These are phyloP conservation scores for Linum tenue DNA, from an alignment of 345 rosid species.

Conservation along the genomic window DNA sequence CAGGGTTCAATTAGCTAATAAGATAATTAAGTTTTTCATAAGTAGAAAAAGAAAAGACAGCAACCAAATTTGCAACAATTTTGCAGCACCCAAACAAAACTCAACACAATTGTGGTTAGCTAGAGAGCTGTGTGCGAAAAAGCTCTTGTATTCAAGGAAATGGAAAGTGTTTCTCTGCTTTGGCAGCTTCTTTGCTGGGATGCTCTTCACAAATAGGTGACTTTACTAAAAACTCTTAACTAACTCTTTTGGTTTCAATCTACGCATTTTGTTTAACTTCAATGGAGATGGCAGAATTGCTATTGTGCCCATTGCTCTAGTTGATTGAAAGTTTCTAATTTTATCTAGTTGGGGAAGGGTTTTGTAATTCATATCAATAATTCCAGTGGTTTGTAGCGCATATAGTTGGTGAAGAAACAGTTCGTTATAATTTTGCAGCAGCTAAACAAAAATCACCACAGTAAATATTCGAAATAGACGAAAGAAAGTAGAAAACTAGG, in stretches of 20 bases:
- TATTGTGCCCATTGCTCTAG: too few relatives aligned
- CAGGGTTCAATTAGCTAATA: too few relatives aligned
- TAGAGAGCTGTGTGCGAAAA: slow-evolving; percentile 31
- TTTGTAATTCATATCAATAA: background rate
- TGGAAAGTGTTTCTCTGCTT: slow-evolving; percentile 52
- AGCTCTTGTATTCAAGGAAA: slow-evolving; percentile 34
- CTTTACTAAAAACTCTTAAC: background rate
- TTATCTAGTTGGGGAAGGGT: background rate
- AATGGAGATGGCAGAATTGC: slow-evolving; percentile 10
- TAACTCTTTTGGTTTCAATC: background rate
- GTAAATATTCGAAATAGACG: too few relatives aligned
- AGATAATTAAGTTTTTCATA: too few relatives aligned
- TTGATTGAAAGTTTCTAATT: too few relatives aligned
- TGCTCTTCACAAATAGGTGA: slow-evolving; percentile 78
- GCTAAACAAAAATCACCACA: too few relatives aligned
- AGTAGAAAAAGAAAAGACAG: too few relatives aligned
- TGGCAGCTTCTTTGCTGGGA: slow-evolving; percentile 63
- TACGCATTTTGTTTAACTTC: slow-evolving; percentile 7
- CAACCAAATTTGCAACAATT: too few relatives aligned
- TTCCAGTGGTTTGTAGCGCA: background rate
- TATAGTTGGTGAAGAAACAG: too few relatives aligned
- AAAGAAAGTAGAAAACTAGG: too few relatives aligned
- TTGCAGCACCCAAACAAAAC: too few relatives aligned
- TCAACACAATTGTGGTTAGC: background rate
- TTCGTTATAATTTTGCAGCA: background rate